Percentiles rank a stretch among this genome's conserved stretches.
Evolutionary conservation across 2,329 filamentous ascomycete genomes (phyloP).

Genomic region (Cercospora brassicicola): DNA sequence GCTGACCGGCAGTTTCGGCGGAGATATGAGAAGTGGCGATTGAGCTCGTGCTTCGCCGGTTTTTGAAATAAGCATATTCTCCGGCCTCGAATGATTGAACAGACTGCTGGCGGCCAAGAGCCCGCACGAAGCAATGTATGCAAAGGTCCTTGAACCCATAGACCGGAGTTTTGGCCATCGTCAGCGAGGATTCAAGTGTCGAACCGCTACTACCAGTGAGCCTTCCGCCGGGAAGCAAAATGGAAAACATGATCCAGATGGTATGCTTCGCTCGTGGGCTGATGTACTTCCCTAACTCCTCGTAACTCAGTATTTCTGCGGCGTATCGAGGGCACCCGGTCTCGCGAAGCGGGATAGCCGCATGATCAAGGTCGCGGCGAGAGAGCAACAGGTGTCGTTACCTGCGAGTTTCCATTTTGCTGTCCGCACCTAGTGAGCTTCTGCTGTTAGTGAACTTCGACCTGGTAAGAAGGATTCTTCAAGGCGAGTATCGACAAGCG

Average conservation of each 20-base stretch:
- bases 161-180: not conserved
- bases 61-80: not conserved
- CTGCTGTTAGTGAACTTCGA: not conserved
- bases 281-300: too few relatives aligned
- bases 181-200: not conserved
- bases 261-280: too few relatives aligned
- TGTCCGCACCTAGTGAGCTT: too few relatives aligned
- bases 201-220: not conserved
- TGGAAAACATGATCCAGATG: too few relatives aligned
- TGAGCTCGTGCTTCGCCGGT: not conserved
- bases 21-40: not conserved
- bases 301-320: too few relatives aligned
- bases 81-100: not conserved
- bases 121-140: not conserved
- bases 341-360: too few relatives aligned
- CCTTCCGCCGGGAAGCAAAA: too few relatives aligned
- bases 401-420: too few relatives aligned
- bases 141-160: not conserved
- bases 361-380: too few relatives aligned
- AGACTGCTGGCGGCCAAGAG: not conserved
- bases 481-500: not conserved
- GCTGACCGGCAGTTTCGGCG: not conserved
- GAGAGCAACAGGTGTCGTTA: too few relatives aligned
- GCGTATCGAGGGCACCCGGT: too few relatives aligned
- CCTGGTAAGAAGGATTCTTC: not conserved